phyloP scores from a whole-genome alignment of 1,284 basidiomycete genomes.

The Sporisorium iseilematis-ciliati region DNA sequence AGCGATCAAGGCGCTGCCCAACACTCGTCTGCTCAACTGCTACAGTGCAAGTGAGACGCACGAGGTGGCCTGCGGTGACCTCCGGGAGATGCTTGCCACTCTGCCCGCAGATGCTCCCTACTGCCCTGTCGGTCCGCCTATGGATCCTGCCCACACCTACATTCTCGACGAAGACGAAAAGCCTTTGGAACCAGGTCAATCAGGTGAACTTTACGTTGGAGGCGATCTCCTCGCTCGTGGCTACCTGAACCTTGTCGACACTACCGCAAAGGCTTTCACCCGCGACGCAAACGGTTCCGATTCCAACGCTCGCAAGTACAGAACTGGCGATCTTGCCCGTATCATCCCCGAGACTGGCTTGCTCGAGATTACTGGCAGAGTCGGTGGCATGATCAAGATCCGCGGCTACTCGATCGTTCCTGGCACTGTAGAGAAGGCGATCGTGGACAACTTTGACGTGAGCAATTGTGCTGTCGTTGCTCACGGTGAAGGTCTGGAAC shows the following conservation, averaged over 20 bases:
- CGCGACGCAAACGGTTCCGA: constrained; percentile 39
- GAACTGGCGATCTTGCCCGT: constrained; percentile 67
- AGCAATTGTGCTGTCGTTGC: constrained; percentile 63
- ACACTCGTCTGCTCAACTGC: constrained; percentile 63
- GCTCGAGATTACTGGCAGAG: constrained; percentile 67
- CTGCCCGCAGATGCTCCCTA: constrained; percentile 31
- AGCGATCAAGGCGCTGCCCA: constrained; percentile 64
- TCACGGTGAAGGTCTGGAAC: constrained; percentile 66
- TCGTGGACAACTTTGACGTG: constrained; percentile 63
- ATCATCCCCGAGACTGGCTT: constrained; percentile 52
- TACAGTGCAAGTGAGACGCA: constrained; percentile 70
- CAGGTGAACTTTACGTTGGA: constrained; percentile 67
- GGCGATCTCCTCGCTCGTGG: constrained; percentile 65
- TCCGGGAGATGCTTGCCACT: constrained; percentile 43
- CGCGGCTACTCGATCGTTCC: constrained; percentile 68
- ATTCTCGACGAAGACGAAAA: constrained; percentile 63
- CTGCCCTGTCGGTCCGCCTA: constrained; percentile 66
- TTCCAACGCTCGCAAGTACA: constrained; percentile 59
- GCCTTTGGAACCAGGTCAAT: constrained; percentile 50
- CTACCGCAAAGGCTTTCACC: constrained; percentile 64
- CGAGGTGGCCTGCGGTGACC: constrained; percentile 67
- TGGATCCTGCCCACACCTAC: constrained; percentile 61
- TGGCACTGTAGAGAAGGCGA: constrained; percentile 64
- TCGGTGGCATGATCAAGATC: constrained; percentile 69
- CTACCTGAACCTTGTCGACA: constrained; percentile 66